Evolutionary conservation across 768 basidiomycete species (phyloP).

Genomic region (Suillus cothurnatus): DNA sequence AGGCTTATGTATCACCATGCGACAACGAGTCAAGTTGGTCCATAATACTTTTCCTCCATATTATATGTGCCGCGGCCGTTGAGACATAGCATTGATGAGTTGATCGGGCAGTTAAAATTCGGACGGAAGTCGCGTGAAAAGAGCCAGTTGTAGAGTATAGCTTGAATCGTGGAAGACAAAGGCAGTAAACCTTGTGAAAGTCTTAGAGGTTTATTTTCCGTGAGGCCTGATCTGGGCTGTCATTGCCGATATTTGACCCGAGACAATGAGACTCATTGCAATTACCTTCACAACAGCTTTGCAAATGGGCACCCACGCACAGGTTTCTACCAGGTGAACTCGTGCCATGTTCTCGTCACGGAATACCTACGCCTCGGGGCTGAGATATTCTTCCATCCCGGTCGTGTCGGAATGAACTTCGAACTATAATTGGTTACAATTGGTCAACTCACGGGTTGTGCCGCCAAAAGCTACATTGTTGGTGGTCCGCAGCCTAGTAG

Average conservation of each 20-base stretch:
- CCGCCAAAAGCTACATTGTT: not conserved
- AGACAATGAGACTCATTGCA: slow-evolving; percentile 2
- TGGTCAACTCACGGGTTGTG: not conserved
- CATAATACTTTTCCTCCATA: not conserved
- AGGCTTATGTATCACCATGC: slow-evolving; percentile 29
- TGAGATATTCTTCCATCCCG: slow-evolving; percentile 2
- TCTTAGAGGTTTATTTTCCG: not conserved
- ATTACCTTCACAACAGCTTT: not conserved
- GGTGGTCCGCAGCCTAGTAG: not conserved
- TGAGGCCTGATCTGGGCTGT: not conserved
- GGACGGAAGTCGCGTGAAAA: slow-evolving; percentile 1
- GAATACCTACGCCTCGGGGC: not conserved
- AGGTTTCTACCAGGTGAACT: not conserved
- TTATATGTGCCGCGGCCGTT: slow-evolving; percentile 5
- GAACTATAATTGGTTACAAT: not conserved
- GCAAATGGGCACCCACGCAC: not conserved
- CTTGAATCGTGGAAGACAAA: slow-evolving; percentile 6
- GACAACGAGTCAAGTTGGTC: slow-evolving; percentile 21
- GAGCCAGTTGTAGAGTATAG: not conserved
- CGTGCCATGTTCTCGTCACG: not conserved
- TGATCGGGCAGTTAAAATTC: slow-evolving; percentile 1
- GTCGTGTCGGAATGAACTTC: not conserved
- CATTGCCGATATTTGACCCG: not conserved
- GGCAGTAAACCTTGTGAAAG: not conserved
- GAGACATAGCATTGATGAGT: not conserved